Evolutionary conservation across 1,139 yeast species (phyloP).

Genomic region (Kurtzmaniella quercitrusa): DNA sequence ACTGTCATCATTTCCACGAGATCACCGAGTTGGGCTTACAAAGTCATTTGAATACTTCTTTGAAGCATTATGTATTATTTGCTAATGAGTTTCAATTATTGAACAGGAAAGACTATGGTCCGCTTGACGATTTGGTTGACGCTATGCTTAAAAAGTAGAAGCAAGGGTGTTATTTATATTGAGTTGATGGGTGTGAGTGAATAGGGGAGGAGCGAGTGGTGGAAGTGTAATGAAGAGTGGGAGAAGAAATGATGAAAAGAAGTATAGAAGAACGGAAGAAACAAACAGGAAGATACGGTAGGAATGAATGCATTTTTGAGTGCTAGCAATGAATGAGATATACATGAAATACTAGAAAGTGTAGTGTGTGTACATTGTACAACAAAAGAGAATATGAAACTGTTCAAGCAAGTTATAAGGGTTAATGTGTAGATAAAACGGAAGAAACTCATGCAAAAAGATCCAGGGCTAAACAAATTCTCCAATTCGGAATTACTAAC

Average conservation of each 20-base stretch:
- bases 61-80: conserved; percentile 89
- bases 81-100: conserved; percentile 78
- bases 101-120: conserved; percentile 82
- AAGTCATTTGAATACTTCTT: conserved; percentile 87
- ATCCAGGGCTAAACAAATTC: no score
- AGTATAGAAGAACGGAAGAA: background rate
- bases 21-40: conserved; percentile 88
- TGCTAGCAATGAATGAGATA: background rate
- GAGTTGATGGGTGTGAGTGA: background rate
- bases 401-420: no score
- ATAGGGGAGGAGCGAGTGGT: no score
- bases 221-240: no score
- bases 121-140: conserved; percentile 79
- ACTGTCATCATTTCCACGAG: conserved; percentile 96
- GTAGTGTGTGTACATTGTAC: no score
- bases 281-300: background rate
- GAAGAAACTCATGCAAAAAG: no score
- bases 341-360: conserved; percentile 1
- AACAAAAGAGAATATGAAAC: no score
- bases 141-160: conserved; percentile 48
- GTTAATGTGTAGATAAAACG: no score
- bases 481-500: no score
- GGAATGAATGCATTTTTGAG: background rate
- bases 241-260: no score
- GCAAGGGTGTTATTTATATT: background rate